Evolutionary conservation across 441 rosid genomes (phyloP).

Genomic region (Eutrema salsugineum): DNA sequence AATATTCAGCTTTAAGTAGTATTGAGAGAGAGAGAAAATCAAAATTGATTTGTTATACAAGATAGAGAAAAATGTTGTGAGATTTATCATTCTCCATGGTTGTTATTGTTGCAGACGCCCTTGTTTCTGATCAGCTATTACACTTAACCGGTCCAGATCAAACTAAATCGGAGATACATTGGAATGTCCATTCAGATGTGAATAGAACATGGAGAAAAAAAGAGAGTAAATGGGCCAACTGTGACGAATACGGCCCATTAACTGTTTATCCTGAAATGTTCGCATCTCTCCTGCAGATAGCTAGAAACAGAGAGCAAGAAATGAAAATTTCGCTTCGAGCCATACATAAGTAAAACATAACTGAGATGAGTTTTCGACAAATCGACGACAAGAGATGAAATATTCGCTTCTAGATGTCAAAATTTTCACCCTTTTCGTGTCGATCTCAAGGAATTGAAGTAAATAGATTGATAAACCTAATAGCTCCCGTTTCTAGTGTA

Average conservation of each 20-base stretch:
- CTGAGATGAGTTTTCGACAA: background rate
- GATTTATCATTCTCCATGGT: no score
- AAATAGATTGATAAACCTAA: background rate
- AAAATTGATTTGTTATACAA: no score
- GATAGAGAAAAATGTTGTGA: no score
- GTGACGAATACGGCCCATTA: constrained; percentile 1
- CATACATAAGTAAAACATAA: background rate
- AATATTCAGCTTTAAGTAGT: background rate
- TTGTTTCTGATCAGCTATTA: no score
- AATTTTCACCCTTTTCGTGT: constrained; percentile 3
- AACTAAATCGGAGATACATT: background rate
- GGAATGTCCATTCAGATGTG: background rate
- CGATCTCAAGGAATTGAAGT: background rate
- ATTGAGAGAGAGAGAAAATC: no score
- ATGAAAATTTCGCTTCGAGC: no score
- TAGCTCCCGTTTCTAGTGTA: background rate
- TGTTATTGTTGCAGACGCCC: no score
- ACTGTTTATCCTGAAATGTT: background rate
- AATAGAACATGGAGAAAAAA: background rate
- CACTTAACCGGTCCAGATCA: background rate
- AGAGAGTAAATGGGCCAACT: background rate
- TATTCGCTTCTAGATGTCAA: background rate
- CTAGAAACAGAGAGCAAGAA: constrained; percentile 4
- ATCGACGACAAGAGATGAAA: background rate
- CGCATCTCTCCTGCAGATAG: background rate